phyloP scores from a whole-genome alignment of 2,329 filamentous ascomycete genomes.

The Neonectria coccinea region DNA sequence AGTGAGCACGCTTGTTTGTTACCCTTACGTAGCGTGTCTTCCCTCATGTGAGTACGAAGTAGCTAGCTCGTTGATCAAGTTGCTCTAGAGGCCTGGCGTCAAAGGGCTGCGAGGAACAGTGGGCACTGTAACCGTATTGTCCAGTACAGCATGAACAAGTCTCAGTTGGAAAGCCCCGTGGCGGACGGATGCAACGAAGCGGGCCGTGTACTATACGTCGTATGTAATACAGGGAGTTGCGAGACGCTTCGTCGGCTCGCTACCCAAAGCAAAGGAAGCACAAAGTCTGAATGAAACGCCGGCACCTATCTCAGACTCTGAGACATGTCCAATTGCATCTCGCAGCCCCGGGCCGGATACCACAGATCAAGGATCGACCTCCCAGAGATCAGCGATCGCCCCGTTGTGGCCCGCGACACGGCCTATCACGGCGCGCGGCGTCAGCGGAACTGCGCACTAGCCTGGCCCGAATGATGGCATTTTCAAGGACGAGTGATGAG shows the following conservation, averaged over 20 bases:
- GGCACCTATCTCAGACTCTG: not conserved
- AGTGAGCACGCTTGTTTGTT: not conserved
- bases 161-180: not conserved
- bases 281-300: not conserved
- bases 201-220: no score
- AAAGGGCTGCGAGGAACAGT: not conserved
- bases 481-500: slow-evolving; percentile 5
- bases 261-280: not conserved
- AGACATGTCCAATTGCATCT: not conserved
- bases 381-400: not conserved
- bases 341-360: not conserved
- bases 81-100: not conserved
- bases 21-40: not conserved
- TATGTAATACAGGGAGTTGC: not conserved
- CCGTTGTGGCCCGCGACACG: not conserved
- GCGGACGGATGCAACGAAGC: not conserved
- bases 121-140: not conserved
- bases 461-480: not conserved
- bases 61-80: not conserved
- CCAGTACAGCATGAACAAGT: not conserved
- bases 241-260: not conserved
- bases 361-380: not conserved
- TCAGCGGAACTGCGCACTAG: not conserved
- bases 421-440: not conserved
- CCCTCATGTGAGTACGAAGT: not conserved